These are phyloP conservation scores for Ramularia collo-cygni DNA, from an alignment of 2,329 filamentous ascomycete genomes.

Conservation along the genomic window DNA sequence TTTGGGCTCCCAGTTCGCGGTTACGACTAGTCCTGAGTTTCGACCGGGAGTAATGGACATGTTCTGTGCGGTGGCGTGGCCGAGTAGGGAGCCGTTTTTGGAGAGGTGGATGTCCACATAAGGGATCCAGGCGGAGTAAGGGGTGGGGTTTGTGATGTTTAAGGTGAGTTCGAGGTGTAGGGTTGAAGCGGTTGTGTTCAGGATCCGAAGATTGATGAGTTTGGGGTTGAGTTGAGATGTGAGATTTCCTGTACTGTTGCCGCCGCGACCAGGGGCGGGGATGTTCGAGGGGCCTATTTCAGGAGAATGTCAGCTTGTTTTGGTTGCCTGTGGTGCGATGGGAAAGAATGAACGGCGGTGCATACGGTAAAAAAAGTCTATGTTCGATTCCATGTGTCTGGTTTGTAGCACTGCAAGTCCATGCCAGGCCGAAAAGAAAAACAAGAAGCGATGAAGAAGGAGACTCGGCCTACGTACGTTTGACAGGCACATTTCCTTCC, in stretches of 20 bases:
- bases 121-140: conserved; percentile 76
- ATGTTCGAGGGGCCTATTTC: too few species aligned
- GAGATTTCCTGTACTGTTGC: too few species aligned
- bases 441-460: too few species aligned
- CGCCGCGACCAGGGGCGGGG: too few species aligned
- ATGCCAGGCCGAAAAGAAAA: too few species aligned
- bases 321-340: too few species aligned
- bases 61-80: conserved; percentile 62
- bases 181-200: conserved; percentile 64
- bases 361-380: too few species aligned
- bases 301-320: too few species aligned
- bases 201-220: conserved; percentile 63
- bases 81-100: conserved; percentile 66
- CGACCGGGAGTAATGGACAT: conserved; percentile 59
- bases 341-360: too few species aligned
- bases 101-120: conserved; percentile 51
- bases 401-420: too few species aligned
- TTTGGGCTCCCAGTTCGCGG: conserved; percentile 67
- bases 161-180: conserved; percentile 64
- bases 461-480: too few species aligned
- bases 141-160: conserved; percentile 85
- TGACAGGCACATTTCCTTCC: conserved; percentile 79
- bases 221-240: conserved; percentile 46
- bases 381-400: too few species aligned
- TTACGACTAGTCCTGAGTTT: conserved; percentile 63